A percentile compares a stretch with the other conserved stretches of the same genome.
Conservation (phyloP, 2,329 filamentous ascomycete species). For the Mycocentrospora acerina region DNA sequence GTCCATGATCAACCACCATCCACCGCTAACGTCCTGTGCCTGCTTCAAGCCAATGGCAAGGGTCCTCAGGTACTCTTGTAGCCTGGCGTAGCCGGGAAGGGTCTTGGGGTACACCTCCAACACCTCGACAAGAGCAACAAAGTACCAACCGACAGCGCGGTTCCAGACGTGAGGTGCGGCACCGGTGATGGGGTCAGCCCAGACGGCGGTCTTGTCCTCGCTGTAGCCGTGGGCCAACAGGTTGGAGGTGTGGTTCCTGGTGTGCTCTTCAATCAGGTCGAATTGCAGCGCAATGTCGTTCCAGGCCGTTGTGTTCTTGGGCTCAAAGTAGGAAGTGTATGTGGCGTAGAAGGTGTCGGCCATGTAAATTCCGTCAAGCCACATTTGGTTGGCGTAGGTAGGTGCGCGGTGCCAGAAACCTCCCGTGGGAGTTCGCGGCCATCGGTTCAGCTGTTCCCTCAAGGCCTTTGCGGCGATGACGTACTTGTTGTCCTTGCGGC, state of each 20-base stretch:
- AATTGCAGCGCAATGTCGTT: slow-evolving; percentile 45
- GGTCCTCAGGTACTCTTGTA: slow-evolving; percentile 45
- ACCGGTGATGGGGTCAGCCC: slow-evolving; percentile 40
- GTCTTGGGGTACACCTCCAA: slow-evolving; percentile 49
- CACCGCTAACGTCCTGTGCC: slow-evolving; percentile 49
- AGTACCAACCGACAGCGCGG: slow-evolving; percentile 43
- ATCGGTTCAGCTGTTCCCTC: slow-evolving; percentile 49
- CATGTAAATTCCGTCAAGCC: slow-evolving; percentile 57
- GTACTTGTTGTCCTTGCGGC: slow-evolving; percentile 49
- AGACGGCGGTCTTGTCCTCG: slow-evolving; percentile 35
- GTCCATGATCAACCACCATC: slow-evolving; percentile 62
- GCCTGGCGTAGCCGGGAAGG: slow-evolving; percentile 40
- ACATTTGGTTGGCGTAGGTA: slow-evolving; percentile 57
- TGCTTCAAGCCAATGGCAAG: slow-evolving; percentile 47
- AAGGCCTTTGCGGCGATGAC: slow-evolving; percentile 51
- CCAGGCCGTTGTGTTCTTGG: slow-evolving; percentile 45
- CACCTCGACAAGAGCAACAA: slow-evolving; percentile 49
- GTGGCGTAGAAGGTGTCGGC: slow-evolving; percentile 43
- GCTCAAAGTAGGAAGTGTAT: slow-evolving; percentile 42
- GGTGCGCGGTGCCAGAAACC: slow-evolving; percentile 58
- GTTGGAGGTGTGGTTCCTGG: slow-evolving; percentile 34
- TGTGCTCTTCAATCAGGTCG: slow-evolving; percentile 39
- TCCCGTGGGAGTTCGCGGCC: slow-evolving; percentile 53
- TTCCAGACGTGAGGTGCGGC: slow-evolving; percentile 41
- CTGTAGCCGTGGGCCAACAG: slow-evolving; percentile 41